phyloP scores from a whole-genome alignment of 2,329 filamentous ascomycete species.

The Penicillium sp. region DNA sequence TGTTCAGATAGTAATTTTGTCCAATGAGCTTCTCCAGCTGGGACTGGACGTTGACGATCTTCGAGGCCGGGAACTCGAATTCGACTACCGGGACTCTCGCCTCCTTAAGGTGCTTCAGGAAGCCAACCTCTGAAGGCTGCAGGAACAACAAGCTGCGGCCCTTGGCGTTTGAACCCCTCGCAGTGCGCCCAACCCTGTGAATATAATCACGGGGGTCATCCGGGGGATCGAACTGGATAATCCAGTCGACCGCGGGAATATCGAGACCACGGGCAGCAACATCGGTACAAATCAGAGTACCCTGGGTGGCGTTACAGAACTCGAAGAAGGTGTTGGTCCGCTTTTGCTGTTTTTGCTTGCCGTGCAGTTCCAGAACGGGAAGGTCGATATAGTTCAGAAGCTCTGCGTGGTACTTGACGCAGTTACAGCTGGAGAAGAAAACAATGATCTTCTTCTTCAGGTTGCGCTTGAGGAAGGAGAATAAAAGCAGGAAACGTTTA shows the following conservation, averaged over 20 bases:
- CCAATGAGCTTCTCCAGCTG: constrained; percentile 91
- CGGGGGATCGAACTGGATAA: constrained; percentile 90
- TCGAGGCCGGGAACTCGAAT: constrained; percentile 89
- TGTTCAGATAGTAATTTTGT: constrained; percentile 96
- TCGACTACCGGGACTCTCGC: constrained; percentile 90
- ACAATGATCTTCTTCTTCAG: constrained; percentile 96
- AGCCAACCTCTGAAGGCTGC: constrained; percentile 85
- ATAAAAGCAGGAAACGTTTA: constrained; percentile 87
- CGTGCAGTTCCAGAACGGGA: constrained; percentile 78
- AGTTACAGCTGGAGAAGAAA: constrained; percentile 88
- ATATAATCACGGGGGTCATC: constrained; percentile 90
- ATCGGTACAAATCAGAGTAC: constrained; percentile 91
- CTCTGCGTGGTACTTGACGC: constrained; percentile 92
- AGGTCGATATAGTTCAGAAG: constrained; percentile 97
- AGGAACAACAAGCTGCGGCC: constrained; percentile 90
- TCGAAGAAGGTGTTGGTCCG: constrained; percentile 99
- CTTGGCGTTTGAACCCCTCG: constrained; percentile 74
- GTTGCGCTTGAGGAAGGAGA: constrained; percentile 89
- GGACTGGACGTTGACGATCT: constrained; percentile 83
- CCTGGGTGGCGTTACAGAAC: constrained; percentile 78
- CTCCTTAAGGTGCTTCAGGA: constrained; percentile 84
- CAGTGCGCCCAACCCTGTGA: constrained; percentile 92
- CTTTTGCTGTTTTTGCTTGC: constrained; percentile 98
- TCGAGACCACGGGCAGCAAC: constrained; percentile 92
- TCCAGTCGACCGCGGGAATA: constrained; percentile 94